Evolutionary conservation across 805 yeast genomes (phyloP), one percentile per base, ranked within the genome.

Genomic region (Metschnikowia gelsemii): DNA sequence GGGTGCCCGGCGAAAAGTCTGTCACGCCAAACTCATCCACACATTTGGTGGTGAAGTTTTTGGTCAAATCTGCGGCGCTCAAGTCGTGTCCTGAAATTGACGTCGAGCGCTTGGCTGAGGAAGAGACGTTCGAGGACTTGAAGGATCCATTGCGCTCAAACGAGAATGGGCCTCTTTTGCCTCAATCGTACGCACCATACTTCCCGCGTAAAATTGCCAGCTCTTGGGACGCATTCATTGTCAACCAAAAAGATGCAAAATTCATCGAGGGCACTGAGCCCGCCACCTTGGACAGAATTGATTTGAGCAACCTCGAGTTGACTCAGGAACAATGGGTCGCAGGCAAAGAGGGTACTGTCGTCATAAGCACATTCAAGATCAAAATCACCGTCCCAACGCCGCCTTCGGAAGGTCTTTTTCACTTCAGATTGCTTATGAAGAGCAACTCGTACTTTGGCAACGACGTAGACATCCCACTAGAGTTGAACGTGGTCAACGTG

Each of bases 1-100:
- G 76, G 48, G 96, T 91, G 31, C 91, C 96, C 3, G 98, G 98
- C 24, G 97, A 90, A 68, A 59, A 64, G 12, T 68, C 68, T 22
- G 80, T 86, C 21, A 84, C 96, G 20, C 73, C 76, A 19, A 41
- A 50, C 36, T 79, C 97, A 2, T 75, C 76, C 35, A 80, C 87
- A 7, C 90, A 87, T 62, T 68, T 95, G 45, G 80, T 79, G 22
- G 50, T 93, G 18, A 88, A 90, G 62, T 83, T 85, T 44, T 62
- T 87, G 32, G 78, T 88, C 28, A 80, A 82, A 53, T 86, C 95
- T 2, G 81, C 91, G 5, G 74, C 73, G 28, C 84, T 80, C 46
- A 82, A 82, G 56, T 68, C 77, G n/a, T 63, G 68, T 45, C 79
- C 80, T 4, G 67, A 67, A 5, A 58, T 77, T 29, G 62, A 66